phyloP scores from a whole-genome alignment of 1,139 yeast genomes.

The Torulaspora globosa region DNA sequence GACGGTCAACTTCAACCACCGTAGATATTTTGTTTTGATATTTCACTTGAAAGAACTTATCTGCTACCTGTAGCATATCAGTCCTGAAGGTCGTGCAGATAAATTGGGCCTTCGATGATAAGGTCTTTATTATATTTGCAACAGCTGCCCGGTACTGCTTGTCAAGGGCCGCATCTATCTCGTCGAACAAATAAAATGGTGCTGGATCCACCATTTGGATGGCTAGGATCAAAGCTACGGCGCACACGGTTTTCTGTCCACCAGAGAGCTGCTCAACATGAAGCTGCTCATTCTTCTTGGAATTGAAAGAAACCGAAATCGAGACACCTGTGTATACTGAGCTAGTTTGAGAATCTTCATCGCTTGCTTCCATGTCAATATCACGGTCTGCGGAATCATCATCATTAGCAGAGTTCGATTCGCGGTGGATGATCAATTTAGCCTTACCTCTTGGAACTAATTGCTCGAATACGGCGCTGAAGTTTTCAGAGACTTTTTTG shows the following conservation, averaged over 20 bases:
- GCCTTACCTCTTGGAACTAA: conserved; percentile 86
- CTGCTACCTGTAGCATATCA: conserved; percentile 85
- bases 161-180: conserved; percentile 92
- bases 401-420: conserved; percentile 20
- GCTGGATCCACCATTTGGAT: conserved; percentile 96
- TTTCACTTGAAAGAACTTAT: conserved; percentile 82
- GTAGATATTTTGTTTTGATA: conserved; percentile 80
- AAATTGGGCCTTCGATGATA: conserved; percentile 73
- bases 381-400: conserved; percentile 27
- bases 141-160: conserved; percentile 88
- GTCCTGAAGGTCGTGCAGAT: conserved; percentile 95
- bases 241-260: conserved; percentile 94
- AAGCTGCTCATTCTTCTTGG: conserved; percentile 80
- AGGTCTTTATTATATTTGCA: conserved; percentile 64
- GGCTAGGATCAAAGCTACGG: conserved; percentile 87
- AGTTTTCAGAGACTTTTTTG: conserved; percentile 67
- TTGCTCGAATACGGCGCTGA: conserved; percentile 67
- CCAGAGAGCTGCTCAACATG: conserved; percentile 90
- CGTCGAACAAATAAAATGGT: conserved; percentile 92
- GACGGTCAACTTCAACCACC: conserved; percentile 63
- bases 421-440: conserved; percentile 54
- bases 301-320: conserved; percentile 85
- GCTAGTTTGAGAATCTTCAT: conserved; percentile 36
- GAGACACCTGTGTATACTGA: conserved; percentile 78
- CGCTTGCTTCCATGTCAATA: conserved; percentile 7